phyloP scores from a whole-genome alignment of 352 stramenopile genomes.

The Sclerospora graminicola region DNA sequence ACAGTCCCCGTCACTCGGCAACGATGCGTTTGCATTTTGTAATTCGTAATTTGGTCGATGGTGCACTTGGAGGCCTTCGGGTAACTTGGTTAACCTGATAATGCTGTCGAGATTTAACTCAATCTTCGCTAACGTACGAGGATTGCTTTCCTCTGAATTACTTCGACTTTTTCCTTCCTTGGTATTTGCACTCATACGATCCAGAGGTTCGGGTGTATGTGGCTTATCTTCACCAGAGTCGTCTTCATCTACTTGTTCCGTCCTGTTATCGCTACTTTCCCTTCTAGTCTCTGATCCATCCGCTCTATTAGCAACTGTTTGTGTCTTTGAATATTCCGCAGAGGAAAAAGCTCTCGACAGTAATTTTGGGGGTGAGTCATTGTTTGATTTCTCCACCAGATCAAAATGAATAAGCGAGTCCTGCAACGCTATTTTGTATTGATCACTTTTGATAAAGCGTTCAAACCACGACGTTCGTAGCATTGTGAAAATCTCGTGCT shows the following conservation, averaged over 20 bases:
- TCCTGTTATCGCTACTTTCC: slow-evolving; percentile 6
- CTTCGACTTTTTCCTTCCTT: slow-evolving; percentile 31
- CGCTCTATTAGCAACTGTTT: background rate
- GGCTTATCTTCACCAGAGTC: slow-evolving; percentile 15
- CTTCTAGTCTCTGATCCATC: slow-evolving; percentile 1
- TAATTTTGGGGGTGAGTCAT: slow-evolving; percentile 58
- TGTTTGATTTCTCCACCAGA: slow-evolving; percentile 38
- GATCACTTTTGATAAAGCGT: slow-evolving; percentile 75
- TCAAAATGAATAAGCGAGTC: slow-evolving; percentile 59
- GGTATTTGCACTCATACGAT: slow-evolving; percentile 16
- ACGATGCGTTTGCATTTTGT: slow-evolving; percentile 16
- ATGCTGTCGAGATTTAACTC: slow-evolving; percentile 76
- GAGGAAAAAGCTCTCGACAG: slow-evolving; percentile 53
- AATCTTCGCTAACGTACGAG: slow-evolving; percentile 43
- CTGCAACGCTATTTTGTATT: slow-evolving; percentile 72
- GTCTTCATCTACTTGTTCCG: slow-evolving; percentile 7
- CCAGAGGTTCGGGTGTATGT: slow-evolving; percentile 3
- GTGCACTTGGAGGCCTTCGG: slow-evolving; percentile 70
- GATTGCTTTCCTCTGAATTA: slow-evolving; percentile 34
- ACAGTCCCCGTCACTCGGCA: slow-evolving; percentile 20
- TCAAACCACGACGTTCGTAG: slow-evolving; percentile 73
- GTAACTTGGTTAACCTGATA: slow-evolving; percentile 70
- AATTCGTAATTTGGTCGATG: slow-evolving; percentile 68
- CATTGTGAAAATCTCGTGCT: slow-evolving; percentile 80
- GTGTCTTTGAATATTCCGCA: slow-evolving; percentile 19